Evolutionary conservation across 169 alveolate species (phyloP).

Genomic region (Fabrea salina): DNA sequence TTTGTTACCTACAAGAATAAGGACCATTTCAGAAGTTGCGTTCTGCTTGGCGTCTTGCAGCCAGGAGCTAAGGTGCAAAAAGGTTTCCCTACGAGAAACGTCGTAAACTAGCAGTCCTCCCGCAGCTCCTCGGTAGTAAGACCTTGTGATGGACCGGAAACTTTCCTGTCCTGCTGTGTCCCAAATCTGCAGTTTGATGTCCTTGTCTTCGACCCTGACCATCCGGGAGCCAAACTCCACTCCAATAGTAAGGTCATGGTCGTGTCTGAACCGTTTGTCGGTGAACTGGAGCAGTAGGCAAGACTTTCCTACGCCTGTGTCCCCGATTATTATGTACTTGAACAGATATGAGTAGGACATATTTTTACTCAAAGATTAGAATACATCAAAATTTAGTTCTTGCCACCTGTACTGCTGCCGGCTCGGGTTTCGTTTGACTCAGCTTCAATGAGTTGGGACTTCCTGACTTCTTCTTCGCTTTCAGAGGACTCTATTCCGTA

Average conservation of each 20-base stretch:
- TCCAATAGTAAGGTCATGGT: constrained; percentile 95
- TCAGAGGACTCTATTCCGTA: neutral
- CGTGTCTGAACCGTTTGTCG: constrained; percentile 91
- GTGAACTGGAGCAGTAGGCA: constrained; percentile 94
- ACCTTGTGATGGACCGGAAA: constrained; percentile 93
- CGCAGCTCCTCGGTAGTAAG: constrained; percentile 98
- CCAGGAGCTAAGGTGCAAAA: constrained; percentile 92
- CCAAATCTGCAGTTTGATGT: constrained; percentile 93
- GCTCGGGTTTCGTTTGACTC: neutral
- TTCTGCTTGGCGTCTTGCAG: constrained; percentile 93
- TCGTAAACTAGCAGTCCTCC: constrained; percentile 98
- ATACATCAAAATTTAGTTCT: neutral
- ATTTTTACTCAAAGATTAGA: neutral
- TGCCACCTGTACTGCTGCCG: neutral
- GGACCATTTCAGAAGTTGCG: constrained; percentile 92
- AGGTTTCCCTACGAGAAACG: constrained; percentile 93
- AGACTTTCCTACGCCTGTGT: constrained; percentile 96
- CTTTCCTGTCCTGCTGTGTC: constrained; percentile 97
- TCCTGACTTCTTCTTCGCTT: neutral
- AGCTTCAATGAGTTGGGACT: neutral
- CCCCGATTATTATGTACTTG: constrained; percentile 96
- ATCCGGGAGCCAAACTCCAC: constrained; percentile 95
- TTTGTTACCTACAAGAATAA: constrained; percentile 95
- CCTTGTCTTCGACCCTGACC: constrained; percentile 83
- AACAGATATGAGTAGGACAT: constrained; percentile 91